Conservation (phyloP, 352 stramenopile species). For the Discostella stelligera region DNA sequence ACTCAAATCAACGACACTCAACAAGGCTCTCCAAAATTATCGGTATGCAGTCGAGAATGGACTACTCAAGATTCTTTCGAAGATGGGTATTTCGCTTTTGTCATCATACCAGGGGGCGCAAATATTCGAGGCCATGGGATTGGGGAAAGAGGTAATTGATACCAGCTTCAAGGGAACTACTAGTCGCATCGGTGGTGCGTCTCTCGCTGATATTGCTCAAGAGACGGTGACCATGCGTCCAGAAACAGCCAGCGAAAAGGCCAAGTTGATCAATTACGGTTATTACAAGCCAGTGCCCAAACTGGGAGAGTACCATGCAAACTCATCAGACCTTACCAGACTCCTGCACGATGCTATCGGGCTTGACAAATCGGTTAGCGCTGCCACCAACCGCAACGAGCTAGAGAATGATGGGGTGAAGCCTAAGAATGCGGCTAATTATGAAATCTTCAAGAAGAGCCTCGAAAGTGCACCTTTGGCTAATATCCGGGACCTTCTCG, state of each 20-base stretch:
- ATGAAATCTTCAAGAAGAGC: conserved; percentile 86
- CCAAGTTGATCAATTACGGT: conserved; percentile 86
- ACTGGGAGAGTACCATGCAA: conserved; percentile 85
- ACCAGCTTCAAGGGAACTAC: conserved; percentile 81
- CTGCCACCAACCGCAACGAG: conserved; percentile 69
- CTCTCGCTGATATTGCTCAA: conserved; percentile 80
- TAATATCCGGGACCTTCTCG: conserved; percentile 85
- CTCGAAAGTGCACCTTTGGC: conserved; percentile 79
- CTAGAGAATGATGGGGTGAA: conserved; percentile 77
- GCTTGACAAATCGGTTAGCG: conserved; percentile 76
- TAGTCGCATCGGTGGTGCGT: conserved; percentile 87
- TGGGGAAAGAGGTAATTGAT: conserved; percentile 90
- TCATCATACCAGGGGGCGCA: conserved; percentile 94
- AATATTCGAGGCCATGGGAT: conserved; percentile 94
- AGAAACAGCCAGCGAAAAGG: conserved; percentile 64
- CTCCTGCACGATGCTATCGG: conserved; percentile 88
- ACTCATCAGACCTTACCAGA: conserved; percentile 85
- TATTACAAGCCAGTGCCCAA: conserved; percentile 85
- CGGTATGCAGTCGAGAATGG: conserved; percentile 82
- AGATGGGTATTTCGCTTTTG: conserved; percentile 95
- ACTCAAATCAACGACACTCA: conserved; percentile 58
- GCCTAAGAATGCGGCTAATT: conserved; percentile 79
- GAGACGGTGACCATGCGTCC: conserved; percentile 81
- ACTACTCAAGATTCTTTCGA: conserved; percentile 90
- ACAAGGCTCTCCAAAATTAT: conserved; percentile 86